Evolutionary conservation across 169 alveolate species (phyloP).

Genomic region (Eimeria sp.): DNA sequence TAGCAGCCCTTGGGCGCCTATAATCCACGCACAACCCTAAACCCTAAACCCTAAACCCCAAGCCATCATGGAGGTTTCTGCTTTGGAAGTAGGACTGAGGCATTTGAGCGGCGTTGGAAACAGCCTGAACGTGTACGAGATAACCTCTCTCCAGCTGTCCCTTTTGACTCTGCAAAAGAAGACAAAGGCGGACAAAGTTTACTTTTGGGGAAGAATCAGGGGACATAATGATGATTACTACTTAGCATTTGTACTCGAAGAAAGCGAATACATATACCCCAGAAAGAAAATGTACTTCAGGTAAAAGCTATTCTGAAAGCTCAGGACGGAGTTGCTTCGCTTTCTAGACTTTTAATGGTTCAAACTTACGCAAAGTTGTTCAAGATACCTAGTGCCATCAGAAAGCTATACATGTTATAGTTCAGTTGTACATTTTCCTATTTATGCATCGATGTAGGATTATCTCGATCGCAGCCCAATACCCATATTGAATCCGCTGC

Average conservation of each 20-base stretch:
- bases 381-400: no score
- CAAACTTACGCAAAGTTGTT: no score
- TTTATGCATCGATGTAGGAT: no score
- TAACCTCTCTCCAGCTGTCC: conserved; percentile 36
- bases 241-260: conserved; percentile 55
- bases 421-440: no score
- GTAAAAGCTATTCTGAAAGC: neutral
- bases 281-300: conserved; percentile 72
- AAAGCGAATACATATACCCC: conserved; percentile 60
- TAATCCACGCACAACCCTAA: neutral
- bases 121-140: conserved; percentile 67
- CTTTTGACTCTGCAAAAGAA: conserved; percentile 37
- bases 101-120: conserved; percentile 40
- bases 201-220: conserved; percentile 72
- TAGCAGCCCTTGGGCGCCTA: neutral
- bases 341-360: no score
- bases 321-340: neutral
- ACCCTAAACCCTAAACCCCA: neutral
- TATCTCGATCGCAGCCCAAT: no score
- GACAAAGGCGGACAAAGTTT: conserved; percentile 13
- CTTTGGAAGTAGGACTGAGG: conserved; percentile 59
- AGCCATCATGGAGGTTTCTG: conserved; percentile 63
- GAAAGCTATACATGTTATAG: no score
- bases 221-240: conserved; percentile 70
- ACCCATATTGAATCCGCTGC: no score